Evolutionary conservation across 2,329 filamentous ascomycete species (phyloP).

Genomic region (Talaromyces sp.): DNA sequence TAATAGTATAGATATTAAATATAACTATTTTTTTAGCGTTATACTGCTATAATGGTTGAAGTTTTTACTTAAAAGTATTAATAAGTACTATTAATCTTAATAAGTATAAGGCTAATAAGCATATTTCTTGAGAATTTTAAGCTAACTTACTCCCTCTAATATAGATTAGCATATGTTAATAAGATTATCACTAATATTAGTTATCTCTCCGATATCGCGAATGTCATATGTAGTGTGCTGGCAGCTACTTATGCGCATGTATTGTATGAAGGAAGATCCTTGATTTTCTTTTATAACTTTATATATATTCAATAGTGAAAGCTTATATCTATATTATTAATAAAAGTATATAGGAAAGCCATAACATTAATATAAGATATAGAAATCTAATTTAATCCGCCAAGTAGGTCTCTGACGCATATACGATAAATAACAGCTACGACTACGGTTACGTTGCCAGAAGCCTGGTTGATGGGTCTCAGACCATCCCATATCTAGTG

Average conservation of each 20-base stretch:
- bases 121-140: background rate
- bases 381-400: background rate
- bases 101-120: background rate
- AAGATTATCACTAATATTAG: background rate
- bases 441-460: background rate
- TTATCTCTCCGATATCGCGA: background rate
- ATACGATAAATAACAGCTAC: background rate
- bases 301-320: background rate
- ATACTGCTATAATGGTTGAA: background rate
- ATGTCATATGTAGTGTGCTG: background rate
- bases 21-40: background rate
- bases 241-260: background rate
- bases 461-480: background rate
- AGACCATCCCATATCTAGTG: background rate
- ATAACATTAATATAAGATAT: background rate
- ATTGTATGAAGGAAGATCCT: background rate
- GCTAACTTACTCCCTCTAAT: background rate
- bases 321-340: background rate
- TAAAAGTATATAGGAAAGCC: background rate
- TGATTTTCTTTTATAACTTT: background rate
- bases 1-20: background rate
- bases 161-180: background rate
- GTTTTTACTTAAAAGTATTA: background rate
- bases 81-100: background rate
- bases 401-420: background rate